Base-by-base conservation (phyloP, 2,329 filamentous ascomycete genomes). In the Lizonia empirigonia region DNA sequence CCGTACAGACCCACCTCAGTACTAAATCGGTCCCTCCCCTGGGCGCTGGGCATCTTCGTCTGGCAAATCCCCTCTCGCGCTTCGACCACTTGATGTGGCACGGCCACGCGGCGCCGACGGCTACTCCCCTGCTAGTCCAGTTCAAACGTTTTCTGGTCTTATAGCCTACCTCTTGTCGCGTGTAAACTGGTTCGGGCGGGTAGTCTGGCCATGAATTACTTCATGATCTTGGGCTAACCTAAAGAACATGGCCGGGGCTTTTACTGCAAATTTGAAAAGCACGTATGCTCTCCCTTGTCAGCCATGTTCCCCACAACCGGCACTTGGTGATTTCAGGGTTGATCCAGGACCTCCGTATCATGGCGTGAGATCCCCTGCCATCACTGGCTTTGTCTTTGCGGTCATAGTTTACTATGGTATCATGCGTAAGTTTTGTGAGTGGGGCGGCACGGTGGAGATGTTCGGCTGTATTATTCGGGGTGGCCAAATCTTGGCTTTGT, bases 41-140 rank as follows among this genome's bases (percentile, higher is more conserved):
- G n/a, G n/a, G n/a, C n/a, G n/a, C 41, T 27, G 16, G 4, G 18
- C 19, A 18, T 50, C 38, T 41, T 19, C 36, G 16, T 35, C 42
- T 23, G 37, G 41, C 24, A 18, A 32, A 26, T 30, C 30, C 20
- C 12, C 8, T 45, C 32, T 44, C 23, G 44, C 51, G 47, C 53
- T 42, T 37, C 48, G 46, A 53, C 53, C 58, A 58, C 44, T 48
- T 53, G 40, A 52, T 58, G 47, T 54, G 55, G 60, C 40, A 58
- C 49, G 58, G 59, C 61, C 60, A 65, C 64, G 64, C 65, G 60
- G 64, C 65, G 58, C 50, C 54, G 57, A 60, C 55, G 62, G 46
- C 56, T 58, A 32, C 50, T 58, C 58, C 53, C 49, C 36, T 44
- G 45, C 36, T 16, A 34, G 22, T 44, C 38, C 15, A 38, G 16